Percentiles rank a stretch among this genome's conserved stretches.
phyloP scores from a whole-genome alignment of 2,329 filamentous ascomycete genomes.

The Apiospora pterosperma region DNA sequence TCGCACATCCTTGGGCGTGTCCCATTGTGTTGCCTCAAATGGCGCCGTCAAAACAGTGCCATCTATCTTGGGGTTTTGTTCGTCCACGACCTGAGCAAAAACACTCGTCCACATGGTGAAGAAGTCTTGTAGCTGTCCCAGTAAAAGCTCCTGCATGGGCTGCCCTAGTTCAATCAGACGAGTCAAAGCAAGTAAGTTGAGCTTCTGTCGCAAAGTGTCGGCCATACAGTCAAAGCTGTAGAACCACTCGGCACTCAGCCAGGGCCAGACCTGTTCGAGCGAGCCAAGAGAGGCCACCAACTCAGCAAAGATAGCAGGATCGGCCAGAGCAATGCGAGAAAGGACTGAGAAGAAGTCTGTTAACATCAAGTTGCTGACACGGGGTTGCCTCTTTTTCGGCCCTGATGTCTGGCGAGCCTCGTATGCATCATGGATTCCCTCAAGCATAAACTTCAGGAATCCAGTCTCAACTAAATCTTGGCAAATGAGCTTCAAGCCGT shows the following conservation, averaged over 20 bases:
- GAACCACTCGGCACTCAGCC: conserved; percentile 65
- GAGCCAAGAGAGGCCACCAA: conserved; percentile 46
- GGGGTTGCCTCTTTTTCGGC: conserved; percentile 66
- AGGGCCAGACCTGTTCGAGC: conserved; percentile 52
- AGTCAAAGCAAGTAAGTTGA: conserved; percentile 70
- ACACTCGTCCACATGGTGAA: conserved; percentile 74
- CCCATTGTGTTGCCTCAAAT: conserved; percentile 45
- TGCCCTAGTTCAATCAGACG: conserved; percentile 64
- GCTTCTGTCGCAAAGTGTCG: conserved; percentile 62
- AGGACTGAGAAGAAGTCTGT: conserved; percentile 84
- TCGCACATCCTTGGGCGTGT: conserved; percentile 52
- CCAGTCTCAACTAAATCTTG: conserved; percentile 62
- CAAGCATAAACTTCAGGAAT: conserved; percentile 61
- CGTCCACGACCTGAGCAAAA: conserved; percentile 60
- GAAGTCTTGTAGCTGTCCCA: conserved; percentile 66
- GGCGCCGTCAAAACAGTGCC: conserved; percentile 44
- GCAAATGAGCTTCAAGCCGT: conserved; percentile 60
- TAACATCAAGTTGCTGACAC: conserved; percentile 72
- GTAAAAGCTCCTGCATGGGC: conserved; percentile 53
- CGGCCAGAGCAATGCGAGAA: conserved; percentile 71
- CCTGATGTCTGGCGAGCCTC: conserved; percentile 79
- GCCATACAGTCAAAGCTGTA: conserved; percentile 65
- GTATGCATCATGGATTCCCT: conserved; percentile 64
- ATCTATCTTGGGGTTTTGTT: conserved; percentile 45
- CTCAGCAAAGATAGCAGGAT: conserved; percentile 64